These are phyloP conservation scores for Camelina sativa DNA, from an alignment of 345 rosid species.

Conservation along the genomic window DNA sequence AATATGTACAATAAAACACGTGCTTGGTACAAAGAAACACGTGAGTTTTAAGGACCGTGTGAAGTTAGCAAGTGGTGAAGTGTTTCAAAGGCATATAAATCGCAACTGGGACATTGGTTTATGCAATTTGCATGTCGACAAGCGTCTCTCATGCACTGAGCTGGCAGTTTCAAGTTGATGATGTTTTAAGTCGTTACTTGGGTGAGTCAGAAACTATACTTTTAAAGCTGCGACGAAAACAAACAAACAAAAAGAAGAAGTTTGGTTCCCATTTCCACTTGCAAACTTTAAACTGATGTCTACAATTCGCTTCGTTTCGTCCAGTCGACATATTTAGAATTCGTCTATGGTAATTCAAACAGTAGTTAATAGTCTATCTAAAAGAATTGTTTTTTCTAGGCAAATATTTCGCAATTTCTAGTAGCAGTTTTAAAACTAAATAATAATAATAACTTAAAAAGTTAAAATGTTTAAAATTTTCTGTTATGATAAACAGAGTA, in stretches of 20 bases:
- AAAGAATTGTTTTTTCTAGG: no score
- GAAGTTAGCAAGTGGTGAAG: neutral
- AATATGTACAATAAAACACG: neutral
- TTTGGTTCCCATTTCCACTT: no score
- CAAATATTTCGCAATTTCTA: no score
- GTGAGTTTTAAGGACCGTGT: neutral
- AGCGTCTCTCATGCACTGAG: conserved; percentile 1
- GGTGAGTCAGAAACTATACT: neutral
- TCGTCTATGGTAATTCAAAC: neutral
- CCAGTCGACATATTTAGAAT: neutral
- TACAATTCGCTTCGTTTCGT: neutral
- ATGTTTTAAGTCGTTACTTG: neutral
- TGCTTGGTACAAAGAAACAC: neutral
- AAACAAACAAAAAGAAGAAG: neutral
- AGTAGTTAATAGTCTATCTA: neutral
- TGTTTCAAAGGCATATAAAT: neutral
- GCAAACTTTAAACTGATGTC: no score
- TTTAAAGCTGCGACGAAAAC: neutral
- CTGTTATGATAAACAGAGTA: no score
- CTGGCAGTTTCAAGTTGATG: conserved; percentile 3
- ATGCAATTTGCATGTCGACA: conserved; percentile 10
- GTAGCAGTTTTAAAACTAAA: no score
- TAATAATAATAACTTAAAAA: no score
- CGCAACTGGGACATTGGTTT: neutral
- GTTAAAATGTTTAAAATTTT: no score